Evolutionary conservation across 192 early-diverging fungal genomes (phyloP).

Genomic region (Cetraspora pellucida): DNA sequence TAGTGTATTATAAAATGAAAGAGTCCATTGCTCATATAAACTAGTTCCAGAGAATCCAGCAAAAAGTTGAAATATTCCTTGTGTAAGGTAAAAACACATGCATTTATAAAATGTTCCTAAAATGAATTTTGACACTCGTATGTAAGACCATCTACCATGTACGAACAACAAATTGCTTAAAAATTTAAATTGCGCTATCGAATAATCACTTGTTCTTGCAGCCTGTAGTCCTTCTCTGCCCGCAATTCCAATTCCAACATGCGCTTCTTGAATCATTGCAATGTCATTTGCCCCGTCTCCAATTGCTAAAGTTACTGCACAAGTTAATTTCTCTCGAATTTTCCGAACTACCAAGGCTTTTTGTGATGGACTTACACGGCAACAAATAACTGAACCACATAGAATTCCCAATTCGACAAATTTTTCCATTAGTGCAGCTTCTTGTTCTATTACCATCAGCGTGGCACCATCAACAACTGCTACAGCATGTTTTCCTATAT

Average conservation of each 20-base stretch:
- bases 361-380: constrained; percentile 86
- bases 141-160: constrained; percentile 88
- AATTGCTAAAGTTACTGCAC: constrained; percentile 74
- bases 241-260: constrained; percentile 91
- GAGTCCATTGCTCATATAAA: constrained; percentile 75
- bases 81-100: constrained; percentile 76
- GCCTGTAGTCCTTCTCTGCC: constrained; percentile 89
- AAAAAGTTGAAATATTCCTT: constrained; percentile 76
- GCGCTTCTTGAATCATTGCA: constrained; percentile 93
- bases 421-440: constrained; percentile 53
- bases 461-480: constrained; percentile 52
- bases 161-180: constrained; percentile 79
- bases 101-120: constrained; percentile 91
- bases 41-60: constrained; percentile 76
- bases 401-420: constrained; percentile 76
- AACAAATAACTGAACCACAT: constrained; percentile 85
- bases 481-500: constrained; percentile 46
- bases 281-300: constrained; percentile 96
- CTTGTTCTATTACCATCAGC: constrained; percentile 49
- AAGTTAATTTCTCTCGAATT: constrained; percentile 52
- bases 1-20: constrained; percentile 82
- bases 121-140: constrained; percentile 76
- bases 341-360: constrained; percentile 85
- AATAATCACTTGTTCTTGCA: constrained; percentile 84
- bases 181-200: constrained; percentile 89